Evolutionary conservation across 148 eudicot species (phyloP).

Genomic region (Mesembryanthemum crystallinum): DNA sequence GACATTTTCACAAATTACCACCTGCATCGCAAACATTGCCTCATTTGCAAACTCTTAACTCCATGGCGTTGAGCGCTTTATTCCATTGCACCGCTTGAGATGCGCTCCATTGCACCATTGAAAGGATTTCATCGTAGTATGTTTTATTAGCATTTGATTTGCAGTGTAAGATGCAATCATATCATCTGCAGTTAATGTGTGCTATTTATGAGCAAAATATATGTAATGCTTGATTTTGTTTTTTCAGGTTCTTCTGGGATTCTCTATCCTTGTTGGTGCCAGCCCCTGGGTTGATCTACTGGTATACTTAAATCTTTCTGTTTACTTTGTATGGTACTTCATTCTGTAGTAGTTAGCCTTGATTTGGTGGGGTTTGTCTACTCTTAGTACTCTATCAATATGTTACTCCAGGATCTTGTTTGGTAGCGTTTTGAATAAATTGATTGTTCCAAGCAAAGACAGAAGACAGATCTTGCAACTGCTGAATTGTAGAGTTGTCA

Average conservation of each 20-base stretch:
- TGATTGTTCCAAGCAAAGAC: conserved; percentile 5
- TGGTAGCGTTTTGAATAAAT: not conserved
- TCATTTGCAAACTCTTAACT: no score
- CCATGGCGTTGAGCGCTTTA: no score
- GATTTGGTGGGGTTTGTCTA: not conserved
- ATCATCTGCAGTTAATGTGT: not conserved
- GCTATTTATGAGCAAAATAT: not conserved
- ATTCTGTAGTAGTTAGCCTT: conserved; percentile 4
- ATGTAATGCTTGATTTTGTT: not conserved
- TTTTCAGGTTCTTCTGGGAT: conserved; percentile 85
- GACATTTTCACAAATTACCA: no score
- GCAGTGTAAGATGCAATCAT: no score
- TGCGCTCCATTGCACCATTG: no score
- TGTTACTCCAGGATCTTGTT: not conserved
- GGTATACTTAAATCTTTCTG: conserved; percentile 37
- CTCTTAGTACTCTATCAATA: not conserved
- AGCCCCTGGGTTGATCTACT: conserved; percentile 98
- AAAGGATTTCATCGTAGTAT: no score
- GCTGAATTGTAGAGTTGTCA: not conserved
- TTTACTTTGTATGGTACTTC: not conserved
- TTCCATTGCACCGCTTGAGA: no score
- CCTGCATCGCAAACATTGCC: no score
- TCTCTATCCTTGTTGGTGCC: conserved; percentile 94
- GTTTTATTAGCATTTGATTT: no score
- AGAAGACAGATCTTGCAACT: not conserved